Evolutionary conservation across 352 stramenopile species (phyloP), one percentile per base, ranked within the genome.

Genomic region (Phytophthora melonis): DNA sequence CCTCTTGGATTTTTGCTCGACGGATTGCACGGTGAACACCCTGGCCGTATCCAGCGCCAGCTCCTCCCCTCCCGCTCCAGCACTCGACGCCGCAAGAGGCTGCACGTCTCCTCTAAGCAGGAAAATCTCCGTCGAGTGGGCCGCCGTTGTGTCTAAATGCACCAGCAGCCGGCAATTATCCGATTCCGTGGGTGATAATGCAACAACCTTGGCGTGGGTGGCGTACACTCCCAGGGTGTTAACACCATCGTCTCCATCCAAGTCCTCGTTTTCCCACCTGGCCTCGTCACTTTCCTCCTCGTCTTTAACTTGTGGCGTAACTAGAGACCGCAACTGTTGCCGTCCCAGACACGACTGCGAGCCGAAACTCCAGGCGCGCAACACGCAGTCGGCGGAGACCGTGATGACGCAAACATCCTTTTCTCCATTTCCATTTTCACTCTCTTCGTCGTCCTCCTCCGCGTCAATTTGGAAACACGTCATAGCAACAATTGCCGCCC

Each of bases 391-490:
- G 1, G 84, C 86, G 6, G 86, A 91, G 8, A 94, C 67, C 8
- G 88, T 90, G 7, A 94, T 71, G 10, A 94, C 73, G 49, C 83
- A 94, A 47, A 94, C 80, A 58, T 94, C 87, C 27, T 80, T 68
- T 14, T 70, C 72, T 2, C n/a, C 47, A 25, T 41, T 55, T 3
- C 16, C 61, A 11, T 18, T 50, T 23, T 50, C 43, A 13, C 43
- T 23, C n/a, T 81, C 77, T 3, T 76, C 68, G 23, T 89, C 72
- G 19, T 83, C 32, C 0, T 39, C 75, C 1, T 88, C 83, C 11
- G 81, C 75, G 7, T 89, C 82, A 25, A 91, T 74, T 27, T 83
- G 75, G 61, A 94, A 93, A 57, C 81, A 90, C 30, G 85, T 83
- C 74, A 92, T 81, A 16, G 83, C 84, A 5, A 93, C 72, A 30